A percentile compares a stretch with the other conserved stretches of the same genome.
Conservation (phyloP, 352 stramenopile genomes). For the Phytophthora pisi region DNA sequence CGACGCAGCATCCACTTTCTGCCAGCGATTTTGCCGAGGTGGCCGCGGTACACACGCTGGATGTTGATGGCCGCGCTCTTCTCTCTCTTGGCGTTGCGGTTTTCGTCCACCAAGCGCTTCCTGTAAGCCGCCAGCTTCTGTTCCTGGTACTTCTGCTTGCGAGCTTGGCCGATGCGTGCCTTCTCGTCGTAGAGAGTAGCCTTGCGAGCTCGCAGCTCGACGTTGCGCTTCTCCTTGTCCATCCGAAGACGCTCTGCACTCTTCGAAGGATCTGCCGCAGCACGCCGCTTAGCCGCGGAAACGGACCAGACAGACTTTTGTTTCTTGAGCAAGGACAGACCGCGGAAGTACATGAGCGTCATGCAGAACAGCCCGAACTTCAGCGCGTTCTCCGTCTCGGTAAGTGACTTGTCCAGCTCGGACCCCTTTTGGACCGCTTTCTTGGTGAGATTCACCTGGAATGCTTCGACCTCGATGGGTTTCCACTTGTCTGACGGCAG, state of each 20-base stretch:
- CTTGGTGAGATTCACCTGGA: slow-evolving; percentile 49
- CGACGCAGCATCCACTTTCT: slow-evolving; percentile 84
- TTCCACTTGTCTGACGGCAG: slow-evolving; percentile 74
- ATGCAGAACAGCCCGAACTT: slow-evolving; percentile 96
- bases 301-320: slow-evolving; percentile 84
- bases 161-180: slow-evolving; percentile 59
- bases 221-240: slow-evolving; percentile 56
- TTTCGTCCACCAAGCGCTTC: slow-evolving; percentile 62
- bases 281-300: slow-evolving; percentile 34
- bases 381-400: slow-evolving; percentile 92
- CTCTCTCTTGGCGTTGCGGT: slow-evolving; percentile 70
- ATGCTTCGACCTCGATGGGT: slow-evolving; percentile 72
- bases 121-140: slow-evolving; percentile 68
- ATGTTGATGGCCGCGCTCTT: slow-evolving; percentile 56
- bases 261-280: slow-evolving; percentile 28
- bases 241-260: slow-evolving; percentile 54
- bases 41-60: slow-evolving; percentile 77
- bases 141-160: slow-evolving; percentile 71
- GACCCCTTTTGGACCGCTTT: slow-evolving; percentile 79
- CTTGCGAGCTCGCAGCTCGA: slow-evolving; percentile 44
- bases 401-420: slow-evolving; percentile 64
- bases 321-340: slow-evolving; percentile 85
- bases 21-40: slow-evolving; percentile 82
- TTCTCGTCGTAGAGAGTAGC: slow-evolving; percentile 56
- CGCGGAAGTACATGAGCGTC: slow-evolving; percentile 97